Evolutionary conservation across 305 asterid species (phyloP).

Genomic region (Fraxinus greggii): DNA sequence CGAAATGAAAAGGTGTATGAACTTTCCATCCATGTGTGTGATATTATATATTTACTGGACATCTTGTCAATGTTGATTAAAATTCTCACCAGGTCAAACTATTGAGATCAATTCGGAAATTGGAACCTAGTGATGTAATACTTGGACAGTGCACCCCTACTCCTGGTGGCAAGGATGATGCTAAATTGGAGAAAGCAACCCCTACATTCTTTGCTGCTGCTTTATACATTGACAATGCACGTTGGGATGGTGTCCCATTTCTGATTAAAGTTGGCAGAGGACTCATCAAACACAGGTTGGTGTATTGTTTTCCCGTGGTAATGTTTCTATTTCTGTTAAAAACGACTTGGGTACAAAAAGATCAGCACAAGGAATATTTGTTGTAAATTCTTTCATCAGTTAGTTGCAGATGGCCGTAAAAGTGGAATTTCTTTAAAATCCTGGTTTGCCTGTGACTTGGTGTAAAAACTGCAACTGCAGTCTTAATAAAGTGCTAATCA

Average conservation of each 20-base stretch:
- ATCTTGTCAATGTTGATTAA: slow-evolving; percentile 8
- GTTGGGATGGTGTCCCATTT: slow-evolving; percentile 57
- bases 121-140: slow-evolving; percentile 43
- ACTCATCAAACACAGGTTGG: slow-evolving; percentile 38
- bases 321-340: not conserved
- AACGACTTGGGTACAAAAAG: not conserved
- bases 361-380: not conserved
- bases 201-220: slow-evolving; percentile 54
- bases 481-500: not conserved
- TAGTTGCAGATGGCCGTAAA: not conserved
- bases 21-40: not conserved
- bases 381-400: not conserved
- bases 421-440: not conserved
- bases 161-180: slow-evolving; percentile 22
- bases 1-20: slow-evolving; percentile 37
- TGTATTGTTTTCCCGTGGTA: not conserved
- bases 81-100: slow-evolving; percentile 41
- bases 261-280: slow-evolving; percentile 52
- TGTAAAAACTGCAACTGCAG: not conserved
- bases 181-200: slow-evolving; percentile 18
- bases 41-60: not conserved
- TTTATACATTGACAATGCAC: slow-evolving; percentile 47
- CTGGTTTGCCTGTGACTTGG: not conserved
- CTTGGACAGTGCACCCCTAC: slow-evolving; percentile 33
- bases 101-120: slow-evolving; percentile 44